Conservation (phyloP, 495 filamentous ascomycete genomes). For the Penicillium ucsense region DNA sequence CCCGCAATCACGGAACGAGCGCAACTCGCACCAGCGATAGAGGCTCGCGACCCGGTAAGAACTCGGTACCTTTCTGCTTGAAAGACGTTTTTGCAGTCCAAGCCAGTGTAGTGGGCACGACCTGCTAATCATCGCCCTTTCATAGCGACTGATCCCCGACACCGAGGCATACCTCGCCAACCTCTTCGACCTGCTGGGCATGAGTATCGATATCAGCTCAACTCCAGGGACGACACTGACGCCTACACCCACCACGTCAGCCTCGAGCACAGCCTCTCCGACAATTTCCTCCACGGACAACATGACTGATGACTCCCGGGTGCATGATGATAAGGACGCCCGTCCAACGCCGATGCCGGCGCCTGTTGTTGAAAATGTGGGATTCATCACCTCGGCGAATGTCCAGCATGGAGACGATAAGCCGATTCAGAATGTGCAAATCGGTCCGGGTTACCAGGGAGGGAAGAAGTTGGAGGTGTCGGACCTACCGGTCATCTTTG, state of each 20-base stretch:
- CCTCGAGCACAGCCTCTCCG: neutral
- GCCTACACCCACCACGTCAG: neutral
- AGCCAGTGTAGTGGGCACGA: too few relatives aligned
- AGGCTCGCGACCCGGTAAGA: constrained; percentile 13
- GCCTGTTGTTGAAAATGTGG: neutral
- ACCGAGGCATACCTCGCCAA: constrained; percentile 14
- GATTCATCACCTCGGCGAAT: constrained; percentile 3
- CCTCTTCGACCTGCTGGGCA: constrained; percentile 15
- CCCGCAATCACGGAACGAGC: neutral
- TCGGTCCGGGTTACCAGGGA: constrained; percentile 8
- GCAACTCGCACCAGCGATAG: neutral
- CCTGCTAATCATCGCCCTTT: neutral
- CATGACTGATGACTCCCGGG: neutral
- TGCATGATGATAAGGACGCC: neutral
- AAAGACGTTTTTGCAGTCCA: too few relatives aligned
- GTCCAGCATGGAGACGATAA: constrained; percentile 6
- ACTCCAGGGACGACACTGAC: neutral
- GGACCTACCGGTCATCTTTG: constrained; percentile 15
- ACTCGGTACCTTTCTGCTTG: too few relatives aligned
- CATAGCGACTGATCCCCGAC: constrained; percentile 25
- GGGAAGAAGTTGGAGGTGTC: constrained; percentile 8
- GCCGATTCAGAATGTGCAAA: constrained; percentile 12
- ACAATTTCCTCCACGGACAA: neutral
- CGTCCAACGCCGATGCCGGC: constrained; percentile 1
- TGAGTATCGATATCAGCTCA: neutral